Conservation (phyloP, 257 asterid genomes). For the Mitragyna speciosa region DNA sequence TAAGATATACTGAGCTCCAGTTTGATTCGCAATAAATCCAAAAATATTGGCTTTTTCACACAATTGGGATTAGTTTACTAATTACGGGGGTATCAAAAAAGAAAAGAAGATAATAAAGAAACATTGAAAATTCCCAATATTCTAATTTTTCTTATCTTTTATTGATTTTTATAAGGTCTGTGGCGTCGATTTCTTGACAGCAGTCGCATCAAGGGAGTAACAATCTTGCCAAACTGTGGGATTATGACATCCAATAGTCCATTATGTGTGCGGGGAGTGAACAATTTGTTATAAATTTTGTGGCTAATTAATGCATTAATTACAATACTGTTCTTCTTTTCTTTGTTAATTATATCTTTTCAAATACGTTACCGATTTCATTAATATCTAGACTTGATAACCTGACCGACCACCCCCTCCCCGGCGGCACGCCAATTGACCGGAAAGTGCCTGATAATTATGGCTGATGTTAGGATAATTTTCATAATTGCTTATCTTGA, state of each 20-base stretch:
- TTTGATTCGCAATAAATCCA: too few species aligned
- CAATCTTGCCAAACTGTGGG: neutral
- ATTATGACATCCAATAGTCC: neutral
- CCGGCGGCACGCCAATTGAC: too few species aligned
- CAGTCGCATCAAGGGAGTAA: neutral
- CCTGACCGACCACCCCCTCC: neutral
- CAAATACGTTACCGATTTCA: neutral
- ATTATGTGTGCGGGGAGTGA: neutral
- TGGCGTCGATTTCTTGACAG: neutral
- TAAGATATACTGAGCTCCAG: too few species aligned
- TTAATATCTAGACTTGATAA: neutral
- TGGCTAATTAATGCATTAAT: neutral
- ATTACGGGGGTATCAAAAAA: neutral
- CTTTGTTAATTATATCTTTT: neutral
- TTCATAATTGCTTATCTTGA: neutral
- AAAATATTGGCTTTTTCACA: too few species aligned
- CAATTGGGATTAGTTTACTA: neutral
- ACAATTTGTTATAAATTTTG: neutral
- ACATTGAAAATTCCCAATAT: neutral
- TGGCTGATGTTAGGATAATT: neutral
- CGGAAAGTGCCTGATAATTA: conserved; percentile 10
- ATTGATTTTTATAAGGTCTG: too few species aligned
- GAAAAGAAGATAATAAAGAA: too few species aligned
- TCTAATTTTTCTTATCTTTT: too few species aligned
- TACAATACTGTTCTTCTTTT: too few species aligned